Evolutionary conservation across 2,329 filamentous ascomycete genomes (phyloP), one percentile per base, ranked within the genome.

Genomic region (Colletotrichum kahawae): DNA sequence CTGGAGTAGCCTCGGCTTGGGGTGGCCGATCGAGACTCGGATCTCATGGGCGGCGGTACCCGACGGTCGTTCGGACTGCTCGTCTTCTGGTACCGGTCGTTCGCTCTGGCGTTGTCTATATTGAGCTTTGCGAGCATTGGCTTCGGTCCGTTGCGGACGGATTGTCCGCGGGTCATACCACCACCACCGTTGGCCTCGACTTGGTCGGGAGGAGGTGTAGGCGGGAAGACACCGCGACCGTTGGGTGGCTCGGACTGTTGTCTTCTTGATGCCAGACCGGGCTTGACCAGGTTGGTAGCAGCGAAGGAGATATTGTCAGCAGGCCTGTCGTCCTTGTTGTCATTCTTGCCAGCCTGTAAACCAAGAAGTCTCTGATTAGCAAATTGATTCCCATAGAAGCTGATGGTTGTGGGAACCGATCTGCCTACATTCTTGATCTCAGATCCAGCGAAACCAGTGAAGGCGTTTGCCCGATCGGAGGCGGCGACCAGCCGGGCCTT

Each of bases 161-260:
- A 93, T 33, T 88, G 87, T 67, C 86, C 90, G 27, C 92, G 88
- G 77, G 85, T 89, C 79, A 90, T 86, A 48, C 73, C 62, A n/a
- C 36, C 67, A 29, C 71, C 68, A 57, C 80, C 78, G 8, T 83
- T 77, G 5, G 85, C 84, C 80, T 93, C 93, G 78, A 98, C 95
- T 77, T 91, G 91, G 87, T 99, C 97, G 7, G 97, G 97, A 8
- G 97, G 97, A 54, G 97, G 97, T n/a, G 97, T 98, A n/a, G 97
- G 97, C 21, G 97, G 97, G 87, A 98, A 98, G 77, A 96, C 91
- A 80, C 94, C 95, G 79, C 95, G 92, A 12, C 74, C 74, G 82
- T 91, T 92, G 1, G 95, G 95, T 10, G 95, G 95, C 81, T 97
- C 95, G 21, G 95, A 97, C 81, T 97, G 95, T 80, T 97, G 95